Evolutionary conservation across 2,329 filamentous ascomycete species (phyloP).

Genomic region (Colletotrichum destructivum): DNA sequence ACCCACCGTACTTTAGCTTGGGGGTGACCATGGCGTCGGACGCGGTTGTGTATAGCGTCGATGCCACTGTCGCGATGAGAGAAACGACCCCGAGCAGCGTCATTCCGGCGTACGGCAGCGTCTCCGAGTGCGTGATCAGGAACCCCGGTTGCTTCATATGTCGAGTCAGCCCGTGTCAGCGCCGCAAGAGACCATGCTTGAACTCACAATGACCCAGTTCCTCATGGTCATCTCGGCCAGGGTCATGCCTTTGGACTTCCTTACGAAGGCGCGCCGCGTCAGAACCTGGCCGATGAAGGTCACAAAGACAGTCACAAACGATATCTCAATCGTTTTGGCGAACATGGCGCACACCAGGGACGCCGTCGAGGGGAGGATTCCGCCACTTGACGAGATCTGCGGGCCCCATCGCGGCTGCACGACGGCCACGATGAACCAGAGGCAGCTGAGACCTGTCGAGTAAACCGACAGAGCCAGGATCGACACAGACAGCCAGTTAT

Average conservation of each 20-base stretch:
- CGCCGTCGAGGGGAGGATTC: constrained; percentile 74
- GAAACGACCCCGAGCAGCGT: constrained; percentile 77
- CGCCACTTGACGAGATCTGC: constrained; percentile 66
- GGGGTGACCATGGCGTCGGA: constrained; percentile 83
- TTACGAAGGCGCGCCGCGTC: constrained; percentile 77
- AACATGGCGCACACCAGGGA: constrained; percentile 77
- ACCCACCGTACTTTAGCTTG: constrained; percentile 73
- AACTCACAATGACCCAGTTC: constrained; percentile 73
- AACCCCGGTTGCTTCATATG: constrained; percentile 73
- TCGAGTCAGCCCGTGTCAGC: neutral
- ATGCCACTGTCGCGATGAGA: constrained; percentile 74
- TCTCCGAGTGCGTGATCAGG: constrained; percentile 78
- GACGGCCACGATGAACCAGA: constrained; percentile 77
- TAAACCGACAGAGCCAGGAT: constrained; percentile 69
- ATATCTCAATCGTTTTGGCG: constrained; percentile 83
- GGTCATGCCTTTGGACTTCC: constrained; percentile 74
- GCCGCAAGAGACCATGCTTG: neutral
- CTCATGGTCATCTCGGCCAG: constrained; percentile 85
- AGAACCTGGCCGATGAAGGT: constrained; percentile 82
- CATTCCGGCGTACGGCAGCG: constrained; percentile 73
- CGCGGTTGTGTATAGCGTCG: constrained; percentile 83
- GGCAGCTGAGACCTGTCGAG: constrained; percentile 73
- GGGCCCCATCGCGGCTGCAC: constrained; percentile 74
- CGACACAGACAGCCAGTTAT: constrained; percentile 65
- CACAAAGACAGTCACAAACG: constrained; percentile 84